Evolutionary conservation across 2,329 filamentous ascomycete species (phyloP), one percentile per base, ranked within the genome.

Genomic region (Volutella citrinella): DNA sequence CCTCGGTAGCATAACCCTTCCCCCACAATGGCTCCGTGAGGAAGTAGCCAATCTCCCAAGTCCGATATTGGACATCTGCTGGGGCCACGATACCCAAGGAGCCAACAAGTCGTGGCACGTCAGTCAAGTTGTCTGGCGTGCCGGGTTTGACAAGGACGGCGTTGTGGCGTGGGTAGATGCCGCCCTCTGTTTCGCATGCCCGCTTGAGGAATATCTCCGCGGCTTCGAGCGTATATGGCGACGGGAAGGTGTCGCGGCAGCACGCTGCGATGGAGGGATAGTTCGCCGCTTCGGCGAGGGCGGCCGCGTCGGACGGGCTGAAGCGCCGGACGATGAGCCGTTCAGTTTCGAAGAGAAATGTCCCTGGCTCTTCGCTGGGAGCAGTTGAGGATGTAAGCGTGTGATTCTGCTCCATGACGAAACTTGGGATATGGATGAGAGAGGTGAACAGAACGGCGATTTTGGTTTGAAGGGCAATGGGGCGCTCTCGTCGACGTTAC

Each of bases 21-120:
- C 71, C 68, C 72, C 71, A 72, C 29, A 59, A 52, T 10, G 53
- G 44, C 22, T 54, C 56, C 1, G 57, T 63, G 16, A 71, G 23
- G 62, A 66, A 74, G 55, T 76, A 77, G 5, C 72, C 73, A 1
- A 76, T 7, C 54, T 75, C 69, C 49, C 63, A 61, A 5, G 62
- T 68, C 29, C 61, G 57, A 43, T 59, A 61, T 38, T 70, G 57
- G 45, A 67, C 55, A 33, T 70, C 64, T 11, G 43, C 42, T 10
- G 51, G 36, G 5, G 55, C 42, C 25, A 54, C 55, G 25, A 72
- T 46, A 22, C 69, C 66, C 10, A 74, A 55, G 36, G 51, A 52
- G 29, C 73, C 73, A 8, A 64, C 50, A 31, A 62, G 57, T 8
- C 55, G 30, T 3, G 47, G 41, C 17, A 45, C 42, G 1, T 32